Evolutionary conservation across 2,329 filamentous ascomycete species (phyloP).

Genomic region (Beauveria australis): DNA sequence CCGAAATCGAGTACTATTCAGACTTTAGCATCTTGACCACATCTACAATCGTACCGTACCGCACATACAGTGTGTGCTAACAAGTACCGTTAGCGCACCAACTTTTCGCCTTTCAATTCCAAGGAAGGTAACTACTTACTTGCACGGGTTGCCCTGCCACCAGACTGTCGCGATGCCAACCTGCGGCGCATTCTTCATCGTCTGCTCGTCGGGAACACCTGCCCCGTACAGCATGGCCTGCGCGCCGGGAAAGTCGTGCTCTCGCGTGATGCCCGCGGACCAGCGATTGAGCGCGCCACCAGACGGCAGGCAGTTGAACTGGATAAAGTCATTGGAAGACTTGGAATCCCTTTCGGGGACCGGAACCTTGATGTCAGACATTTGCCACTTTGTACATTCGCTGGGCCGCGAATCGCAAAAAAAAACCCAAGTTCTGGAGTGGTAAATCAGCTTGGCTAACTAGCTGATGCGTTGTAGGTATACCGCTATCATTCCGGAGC

Average conservation of each 20-base stretch:
- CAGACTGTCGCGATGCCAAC: conserved; percentile 87
- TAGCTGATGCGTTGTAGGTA: neutral
- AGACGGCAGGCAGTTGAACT: conserved; percentile 42
- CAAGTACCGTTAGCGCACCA: neutral
- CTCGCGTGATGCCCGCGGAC: conserved; percentile 73
- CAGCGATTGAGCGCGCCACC: conserved; percentile 67
- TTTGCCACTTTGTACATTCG: neutral
- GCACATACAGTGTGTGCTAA: conserved; percentile 34
- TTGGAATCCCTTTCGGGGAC: conserved; percentile 28
- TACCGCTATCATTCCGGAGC: neutral
- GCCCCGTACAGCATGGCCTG: conserved; percentile 96
- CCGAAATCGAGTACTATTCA: conserved; percentile 69
- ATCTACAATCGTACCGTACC: neutral
- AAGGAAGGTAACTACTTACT: conserved; percentile 44
- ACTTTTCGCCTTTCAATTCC: no score
- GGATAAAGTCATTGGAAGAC: conserved; percentile 43
- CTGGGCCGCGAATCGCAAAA: no score
- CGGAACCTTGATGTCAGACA: neutral
- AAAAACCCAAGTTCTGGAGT: neutral
- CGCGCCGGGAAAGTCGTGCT: conserved; percentile 85
- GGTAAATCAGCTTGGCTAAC: no score
- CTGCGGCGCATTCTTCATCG: conserved; percentile 86
- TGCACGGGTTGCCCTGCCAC: conserved; percentile 98
- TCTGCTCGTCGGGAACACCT: conserved; percentile 71
- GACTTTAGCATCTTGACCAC: neutral